Evolutionary conservation across 2,329 filamentous ascomycete species (phyloP).

Genomic region (Boeremia exigua): DNA sequence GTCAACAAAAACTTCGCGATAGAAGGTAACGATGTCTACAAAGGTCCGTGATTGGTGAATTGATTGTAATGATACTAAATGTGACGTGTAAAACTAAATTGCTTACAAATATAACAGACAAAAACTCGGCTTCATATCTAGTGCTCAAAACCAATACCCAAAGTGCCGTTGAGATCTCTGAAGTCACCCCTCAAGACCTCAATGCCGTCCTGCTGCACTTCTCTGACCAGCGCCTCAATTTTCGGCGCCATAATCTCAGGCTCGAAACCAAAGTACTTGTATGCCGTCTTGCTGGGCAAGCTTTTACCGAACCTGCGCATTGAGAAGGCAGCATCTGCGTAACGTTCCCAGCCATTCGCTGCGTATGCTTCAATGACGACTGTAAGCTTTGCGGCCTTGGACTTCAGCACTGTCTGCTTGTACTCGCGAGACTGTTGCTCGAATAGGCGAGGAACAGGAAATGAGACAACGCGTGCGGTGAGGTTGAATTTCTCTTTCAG

Average conservation of each 20-base stretch:
- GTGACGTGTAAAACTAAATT: neutral
- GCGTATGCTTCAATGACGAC: constrained; percentile 66
- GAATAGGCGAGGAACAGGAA: constrained; percentile 56
- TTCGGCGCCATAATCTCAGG: constrained; percentile 51
- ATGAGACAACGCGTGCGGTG: constrained; percentile 53
- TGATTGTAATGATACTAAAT: neutral
- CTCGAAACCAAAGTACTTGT: constrained; percentile 63
- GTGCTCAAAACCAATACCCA: constrained; percentile 20
- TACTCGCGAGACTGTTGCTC: constrained; percentile 53
- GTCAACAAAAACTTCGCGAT: no score
- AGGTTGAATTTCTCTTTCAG: constrained; percentile 47
- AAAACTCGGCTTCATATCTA: neutral
- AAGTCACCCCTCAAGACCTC: constrained; percentile 15
- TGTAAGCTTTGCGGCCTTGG: constrained; percentile 49
- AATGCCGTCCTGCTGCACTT: constrained; percentile 44
- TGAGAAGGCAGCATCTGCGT: constrained; percentile 60
- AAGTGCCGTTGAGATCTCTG: constrained; percentile 16
- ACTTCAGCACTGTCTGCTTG: constrained; percentile 51
- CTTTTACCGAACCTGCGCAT: constrained; percentile 62
- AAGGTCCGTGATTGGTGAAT: no score
- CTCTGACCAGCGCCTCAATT: constrained; percentile 43
- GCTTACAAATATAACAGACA: neutral
- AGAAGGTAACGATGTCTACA: no score
- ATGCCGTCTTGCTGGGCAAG: constrained; percentile 59
- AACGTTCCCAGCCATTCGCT: constrained; percentile 63